A percentile compares a stretch with the other conserved stretches of the same genome.
Conservation (phyloP, 2,329 filamentous ascomycete genomes). For the Alternaria sp. region DNA sequence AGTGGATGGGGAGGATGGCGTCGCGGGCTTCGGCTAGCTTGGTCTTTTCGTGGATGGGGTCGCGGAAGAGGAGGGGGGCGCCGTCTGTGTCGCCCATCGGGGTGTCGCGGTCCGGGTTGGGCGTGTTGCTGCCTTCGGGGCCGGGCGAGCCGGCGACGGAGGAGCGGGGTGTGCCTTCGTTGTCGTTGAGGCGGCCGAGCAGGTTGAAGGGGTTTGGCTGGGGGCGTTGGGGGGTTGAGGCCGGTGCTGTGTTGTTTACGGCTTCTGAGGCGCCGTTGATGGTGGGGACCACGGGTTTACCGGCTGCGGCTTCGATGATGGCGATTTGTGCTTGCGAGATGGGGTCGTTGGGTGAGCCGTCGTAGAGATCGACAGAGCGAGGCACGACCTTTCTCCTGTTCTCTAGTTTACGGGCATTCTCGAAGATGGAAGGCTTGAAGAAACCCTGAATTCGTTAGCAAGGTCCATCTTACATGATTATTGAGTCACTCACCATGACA, state of each 20-base stretch:
- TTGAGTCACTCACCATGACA: slow-evolving; percentile 65
- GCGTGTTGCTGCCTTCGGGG: slow-evolving; percentile 81
- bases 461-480: neutral
- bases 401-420: slow-evolving; percentile 78
- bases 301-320: slow-evolving; percentile 60
- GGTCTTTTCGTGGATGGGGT: slow-evolving; percentile 57
- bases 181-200: slow-evolving; percentile 70
- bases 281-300: slow-evolving; percentile 35
- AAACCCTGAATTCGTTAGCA: slow-evolving; percentile 63
- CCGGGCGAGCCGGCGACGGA: slow-evolving; percentile 88
- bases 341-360: slow-evolving; percentile 90
- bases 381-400: slow-evolving; percentile 82
- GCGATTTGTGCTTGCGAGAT: slow-evolving; percentile 81
- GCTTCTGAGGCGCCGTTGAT: slow-evolving; percentile 47
- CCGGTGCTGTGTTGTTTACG: slow-evolving; percentile 49
- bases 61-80: slow-evolving; percentile 47
- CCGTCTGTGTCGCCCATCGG: slow-evolving; percentile 51
- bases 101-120: slow-evolving; percentile 58
- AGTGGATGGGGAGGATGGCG: slow-evolving; percentile 78
- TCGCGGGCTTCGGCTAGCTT: slow-evolving; percentile 72
- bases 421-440: slow-evolving; percentile 87
- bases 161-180: slow-evolving; percentile 78
- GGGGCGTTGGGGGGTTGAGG: slow-evolving; percentile 58
- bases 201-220: slow-evolving; percentile 68
- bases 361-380: slow-evolving; percentile 92